A percentile compares a stretch with the other conserved stretches of the same genome.
Evolutionary conservation across 2,329 filamentous ascomycete species (phyloP).

Genomic region (Pseudogymnoascus sp.): DNA sequence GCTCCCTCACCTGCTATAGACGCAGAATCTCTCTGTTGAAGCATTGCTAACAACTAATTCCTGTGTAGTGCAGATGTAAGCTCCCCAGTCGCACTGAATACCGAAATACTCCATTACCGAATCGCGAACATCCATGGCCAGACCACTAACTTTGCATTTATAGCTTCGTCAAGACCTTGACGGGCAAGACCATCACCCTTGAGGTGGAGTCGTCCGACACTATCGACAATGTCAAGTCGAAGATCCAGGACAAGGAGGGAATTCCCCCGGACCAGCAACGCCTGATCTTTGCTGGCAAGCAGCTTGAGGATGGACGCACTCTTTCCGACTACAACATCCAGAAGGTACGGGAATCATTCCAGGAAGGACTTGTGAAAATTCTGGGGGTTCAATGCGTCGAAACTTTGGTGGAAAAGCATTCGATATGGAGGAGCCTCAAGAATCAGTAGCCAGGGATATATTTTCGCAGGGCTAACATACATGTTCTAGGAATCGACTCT

Average conservation of each 20-base stretch:
- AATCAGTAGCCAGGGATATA: not conserved
- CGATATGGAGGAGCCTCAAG: not conserved
- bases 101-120: conserved; percentile 15
- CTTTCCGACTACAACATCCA: conserved; percentile 99
- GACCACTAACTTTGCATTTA: conserved; percentile 20
- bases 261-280: conserved; percentile 98
- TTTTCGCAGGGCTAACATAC: not conserved
- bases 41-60: conserved; percentile 41
- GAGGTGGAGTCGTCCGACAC: conserved; percentile 99
- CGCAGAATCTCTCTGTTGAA: conserved; percentile 7
- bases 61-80: conserved; percentile 82
- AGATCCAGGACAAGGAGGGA: conserved; percentile 99
- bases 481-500: conserved; percentile 80
- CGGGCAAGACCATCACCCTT: conserved; percentile 99
- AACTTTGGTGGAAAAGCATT: not conserved
- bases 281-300: conserved; percentile 98
- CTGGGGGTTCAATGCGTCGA: conserved; percentile 9
- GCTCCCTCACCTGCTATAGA: conserved; percentile 5
- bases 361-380: not conserved
- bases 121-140: conserved; percentile 20
- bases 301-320: conserved; percentile 96
- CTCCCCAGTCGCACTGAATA: conserved; percentile 26
- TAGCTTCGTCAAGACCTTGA: conserved; percentile 99
- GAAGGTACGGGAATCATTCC: conserved; percentile 58
- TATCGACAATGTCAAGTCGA: conserved; percentile 99